Conservation (phyloP, 2,329 filamentous ascomycete genomes). For the Orbilia quercus region DNA sequence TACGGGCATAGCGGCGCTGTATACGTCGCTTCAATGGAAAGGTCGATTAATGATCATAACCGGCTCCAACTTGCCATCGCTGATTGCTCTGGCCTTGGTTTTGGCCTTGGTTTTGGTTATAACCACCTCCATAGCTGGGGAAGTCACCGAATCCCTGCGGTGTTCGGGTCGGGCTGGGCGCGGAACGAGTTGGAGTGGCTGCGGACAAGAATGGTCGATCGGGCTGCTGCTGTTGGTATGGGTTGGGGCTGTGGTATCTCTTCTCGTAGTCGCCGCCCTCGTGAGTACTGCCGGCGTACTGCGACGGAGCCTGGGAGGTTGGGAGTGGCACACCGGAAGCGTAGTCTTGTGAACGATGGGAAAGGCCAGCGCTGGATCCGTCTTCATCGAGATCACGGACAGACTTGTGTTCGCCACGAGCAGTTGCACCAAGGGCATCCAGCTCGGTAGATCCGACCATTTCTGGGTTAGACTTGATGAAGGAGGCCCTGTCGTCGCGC, state of each 20-base stretch:
- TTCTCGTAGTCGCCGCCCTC: constrained; percentile 51
- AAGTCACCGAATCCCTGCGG: constrained; percentile 55
- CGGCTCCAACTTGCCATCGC: constrained; percentile 69
- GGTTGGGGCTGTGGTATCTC: constrained; percentile 49
- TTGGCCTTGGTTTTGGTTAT: constrained; percentile 60
- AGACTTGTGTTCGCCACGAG: constrained; percentile 79
- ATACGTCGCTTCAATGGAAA: constrained; percentile 10
- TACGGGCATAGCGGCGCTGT: constrained; percentile 22
- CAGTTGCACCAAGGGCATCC: constrained; percentile 87
- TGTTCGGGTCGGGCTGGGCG: constrained; percentile 56
- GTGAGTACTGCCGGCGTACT: constrained; percentile 50
- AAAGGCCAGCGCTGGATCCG: constrained; percentile 73
- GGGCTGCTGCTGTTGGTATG: constrained; percentile 60
- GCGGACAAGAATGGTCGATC: constrained; percentile 61
- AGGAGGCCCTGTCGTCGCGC: constrained; percentile 93
- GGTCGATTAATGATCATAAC: constrained; percentile 66
- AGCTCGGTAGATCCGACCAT: constrained; percentile 82
- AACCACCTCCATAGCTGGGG: constrained; percentile 58
- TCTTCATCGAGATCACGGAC: constrained; percentile 78
- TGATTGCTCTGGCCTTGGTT: constrained; percentile 63
- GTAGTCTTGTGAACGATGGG: constrained; percentile 66
- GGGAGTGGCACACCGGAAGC: constrained; percentile 62
- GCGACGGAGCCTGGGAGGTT: constrained; percentile 60
- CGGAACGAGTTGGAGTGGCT: constrained; percentile 64
- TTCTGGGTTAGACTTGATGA: constrained; percentile 94